Conservation (phyloP, 2,329 filamentous ascomycete species). For the Aspergillus sp. region DNA sequence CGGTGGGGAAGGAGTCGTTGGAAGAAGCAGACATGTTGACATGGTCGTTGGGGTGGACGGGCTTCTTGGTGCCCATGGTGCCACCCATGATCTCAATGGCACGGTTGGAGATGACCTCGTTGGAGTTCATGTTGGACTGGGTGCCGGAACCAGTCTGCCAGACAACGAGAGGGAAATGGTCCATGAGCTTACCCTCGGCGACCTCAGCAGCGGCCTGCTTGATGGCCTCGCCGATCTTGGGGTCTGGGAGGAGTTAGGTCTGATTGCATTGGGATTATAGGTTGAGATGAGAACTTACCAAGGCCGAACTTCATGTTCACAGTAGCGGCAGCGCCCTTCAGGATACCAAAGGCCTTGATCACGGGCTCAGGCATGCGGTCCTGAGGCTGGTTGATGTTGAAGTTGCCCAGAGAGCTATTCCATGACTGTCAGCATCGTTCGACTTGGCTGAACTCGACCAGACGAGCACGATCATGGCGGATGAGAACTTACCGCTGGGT, state of each 20-base stretch:
- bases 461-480: not conserved
- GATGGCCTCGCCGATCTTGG: constrained; percentile 86
- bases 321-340: constrained; percentile 92
- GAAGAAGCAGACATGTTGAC: constrained; percentile 99
- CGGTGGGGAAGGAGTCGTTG: constrained; percentile 98
- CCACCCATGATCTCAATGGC: constrained; percentile 97
- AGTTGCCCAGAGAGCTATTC: constrained; percentile 79
- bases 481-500: constrained; percentile 66
- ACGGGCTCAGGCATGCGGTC: constrained; percentile 96
- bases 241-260: constrained; percentile 55
- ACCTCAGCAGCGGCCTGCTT: constrained; percentile 93
- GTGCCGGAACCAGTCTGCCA: constrained; percentile 99
- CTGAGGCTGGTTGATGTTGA: constrained; percentile 98
- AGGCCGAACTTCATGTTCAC: constrained; percentile 96
- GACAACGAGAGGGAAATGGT: constrained; percentile 97
- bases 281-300: constrained; percentile 39
- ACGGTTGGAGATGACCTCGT: constrained; percentile 99
- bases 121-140: constrained; percentile 99
- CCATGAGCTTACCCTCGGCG: constrained; percentile 85
- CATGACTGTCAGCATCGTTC: constrained; percentile 19
- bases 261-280: too few species aligned
- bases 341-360: constrained; percentile 88
- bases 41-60: constrained; percentile 98
- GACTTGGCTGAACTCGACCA: too few species aligned
- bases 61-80: constrained; percentile 93